A percentile compares a stretch with the other conserved stretches of the same genome.
Evolutionary conservation across 2,329 filamentous ascomycete genomes (phyloP).

Genomic region (Claviceps sp.): DNA sequence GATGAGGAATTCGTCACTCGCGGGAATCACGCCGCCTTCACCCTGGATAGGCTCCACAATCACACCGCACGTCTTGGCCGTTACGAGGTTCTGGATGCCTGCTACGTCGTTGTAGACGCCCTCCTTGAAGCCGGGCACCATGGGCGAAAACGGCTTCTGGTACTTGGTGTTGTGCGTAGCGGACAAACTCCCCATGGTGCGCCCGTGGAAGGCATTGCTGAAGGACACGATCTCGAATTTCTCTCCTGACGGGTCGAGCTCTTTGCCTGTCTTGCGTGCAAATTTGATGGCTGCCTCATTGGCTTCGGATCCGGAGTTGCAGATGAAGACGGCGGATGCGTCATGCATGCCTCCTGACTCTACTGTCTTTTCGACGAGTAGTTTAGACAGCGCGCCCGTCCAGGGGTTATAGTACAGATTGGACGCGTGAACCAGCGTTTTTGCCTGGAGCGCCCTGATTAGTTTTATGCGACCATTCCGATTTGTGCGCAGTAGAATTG

Average conservation of each 20-base stretch:
- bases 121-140: slow-evolving; percentile 87
- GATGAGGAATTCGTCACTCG: slow-evolving; percentile 67
- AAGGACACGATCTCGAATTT: slow-evolving; percentile 88
- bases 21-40: slow-evolving; percentile 83
- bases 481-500: background rate
- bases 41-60: slow-evolving; percentile 97
- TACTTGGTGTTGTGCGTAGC: slow-evolving; percentile 98
- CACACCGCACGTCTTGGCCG: slow-evolving; percentile 78
- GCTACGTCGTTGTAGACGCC: slow-evolving; percentile 74
- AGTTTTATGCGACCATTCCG: too few relatives aligned
- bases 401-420: slow-evolving; percentile 97
- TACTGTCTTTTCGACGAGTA: slow-evolving; percentile 69
- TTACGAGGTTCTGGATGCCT: slow-evolving; percentile 60
- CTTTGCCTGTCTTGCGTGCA: slow-evolving; percentile 77
- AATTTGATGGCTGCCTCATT: slow-evolving; percentile 98
- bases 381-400: slow-evolving; percentile 78
- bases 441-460: slow-evolving; percentile 25
- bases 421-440: slow-evolving; percentile 77
- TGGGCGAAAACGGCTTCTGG: slow-evolving; percentile 85
- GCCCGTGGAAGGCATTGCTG: slow-evolving; percentile 83
- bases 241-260: slow-evolving; percentile 51
- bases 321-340: slow-evolving; percentile 73
- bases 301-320: slow-evolving; percentile 92
- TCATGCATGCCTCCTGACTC: slow-evolving; percentile 72
- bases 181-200: slow-evolving; percentile 90